phyloP scores from a whole-genome alignment of 352 stramenopile genomes.

The Aphanomyces astaci region DNA sequence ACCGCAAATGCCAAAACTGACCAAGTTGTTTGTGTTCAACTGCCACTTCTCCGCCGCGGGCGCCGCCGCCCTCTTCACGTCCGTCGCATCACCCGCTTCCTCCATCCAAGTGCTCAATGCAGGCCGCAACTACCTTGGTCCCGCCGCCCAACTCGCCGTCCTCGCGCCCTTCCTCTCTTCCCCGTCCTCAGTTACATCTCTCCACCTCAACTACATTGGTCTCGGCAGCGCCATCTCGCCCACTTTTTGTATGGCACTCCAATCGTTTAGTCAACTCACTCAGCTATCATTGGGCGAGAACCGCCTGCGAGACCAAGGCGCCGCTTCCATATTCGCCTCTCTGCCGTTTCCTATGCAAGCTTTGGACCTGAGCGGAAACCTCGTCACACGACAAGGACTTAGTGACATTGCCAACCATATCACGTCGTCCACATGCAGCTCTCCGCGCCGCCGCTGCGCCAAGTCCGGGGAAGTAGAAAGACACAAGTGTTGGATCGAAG shows the following conservation, averaged over 20 bases:
- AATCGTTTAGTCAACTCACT: not conserved
- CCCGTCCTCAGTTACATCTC: not conserved
- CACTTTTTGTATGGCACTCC: not conserved
- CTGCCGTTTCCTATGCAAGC: conserved; percentile 4
- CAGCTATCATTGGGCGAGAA: conserved; percentile 12
- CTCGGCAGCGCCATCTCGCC: not conserved
- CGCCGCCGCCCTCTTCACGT: not conserved
- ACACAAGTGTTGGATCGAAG: conserved; percentile 1
- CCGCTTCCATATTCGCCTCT: not conserved
- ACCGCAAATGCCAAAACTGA: not conserved
- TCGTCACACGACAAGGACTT: not conserved
- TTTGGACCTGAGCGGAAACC: conserved; percentile 17
- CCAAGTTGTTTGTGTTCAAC: not conserved
- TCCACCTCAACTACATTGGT: conserved; percentile 15
- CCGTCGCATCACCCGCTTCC: not conserved
- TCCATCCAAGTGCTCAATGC: conserved; percentile 1
- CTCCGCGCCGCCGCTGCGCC: not conserved
- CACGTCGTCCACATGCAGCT: not conserved
- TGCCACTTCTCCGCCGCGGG: not conserved
- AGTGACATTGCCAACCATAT: not conserved
- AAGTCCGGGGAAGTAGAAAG: too few relatives aligned
- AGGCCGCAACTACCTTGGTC: conserved; percentile 5
- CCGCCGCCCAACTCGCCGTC: not conserved
- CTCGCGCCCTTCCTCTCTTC: not conserved
- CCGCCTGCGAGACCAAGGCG: conserved; percentile 1